Conservation (phyloP, 1,284 basidiomycete species). For the Meira nashicola region DNA sequence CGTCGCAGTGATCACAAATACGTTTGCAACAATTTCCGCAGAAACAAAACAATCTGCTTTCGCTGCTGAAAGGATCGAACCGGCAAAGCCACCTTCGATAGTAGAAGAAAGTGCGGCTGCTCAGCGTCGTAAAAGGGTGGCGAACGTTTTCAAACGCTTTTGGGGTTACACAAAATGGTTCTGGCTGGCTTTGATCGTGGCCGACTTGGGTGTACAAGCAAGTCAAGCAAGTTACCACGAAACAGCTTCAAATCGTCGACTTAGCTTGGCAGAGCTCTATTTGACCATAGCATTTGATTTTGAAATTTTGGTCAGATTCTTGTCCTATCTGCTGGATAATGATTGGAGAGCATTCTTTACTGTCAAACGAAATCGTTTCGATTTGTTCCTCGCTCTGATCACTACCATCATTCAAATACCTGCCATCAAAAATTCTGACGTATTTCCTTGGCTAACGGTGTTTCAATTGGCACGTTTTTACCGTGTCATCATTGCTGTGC, state of each 20-base stretch:
- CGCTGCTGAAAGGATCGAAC: slow-evolving; percentile 58
- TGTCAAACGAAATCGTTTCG: slow-evolving; percentile 68
- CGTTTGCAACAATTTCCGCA: slow-evolving; percentile 81
- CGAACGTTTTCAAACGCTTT: slow-evolving; percentile 39
- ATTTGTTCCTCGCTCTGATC: slow-evolving; percentile 73
- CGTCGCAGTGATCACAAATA: slow-evolving; percentile 93
- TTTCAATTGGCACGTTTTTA: slow-evolving; percentile 89
- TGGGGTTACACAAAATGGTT: slow-evolving; percentile 47
- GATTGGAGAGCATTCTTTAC: slow-evolving; percentile 75
- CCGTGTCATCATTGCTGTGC: slow-evolving; percentile 81
- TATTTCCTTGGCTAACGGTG: slow-evolving; percentile 86
- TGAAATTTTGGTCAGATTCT: slow-evolving; percentile 75
- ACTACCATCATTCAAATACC: slow-evolving; percentile 84
- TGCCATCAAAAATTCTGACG: slow-evolving; percentile 61
- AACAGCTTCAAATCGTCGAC: slow-evolving; percentile 16
- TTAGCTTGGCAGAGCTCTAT: slow-evolving; percentile 65
- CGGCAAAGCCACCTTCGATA: background rate
- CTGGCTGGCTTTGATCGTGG: slow-evolving; percentile 61
- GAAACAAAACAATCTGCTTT: slow-evolving; percentile 91
- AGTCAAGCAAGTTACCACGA: slow-evolving; percentile 61
- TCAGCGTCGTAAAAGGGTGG: slow-evolving; percentile 26
- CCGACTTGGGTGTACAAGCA: slow-evolving; percentile 69
- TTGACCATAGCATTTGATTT: slow-evolving; percentile 81
- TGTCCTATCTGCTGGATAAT: slow-evolving; percentile 64
- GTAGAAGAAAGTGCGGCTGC: slow-evolving; percentile 13